Conservation (phyloP, 257 asterid species). For the Solanum sparsipilum region DNA sequence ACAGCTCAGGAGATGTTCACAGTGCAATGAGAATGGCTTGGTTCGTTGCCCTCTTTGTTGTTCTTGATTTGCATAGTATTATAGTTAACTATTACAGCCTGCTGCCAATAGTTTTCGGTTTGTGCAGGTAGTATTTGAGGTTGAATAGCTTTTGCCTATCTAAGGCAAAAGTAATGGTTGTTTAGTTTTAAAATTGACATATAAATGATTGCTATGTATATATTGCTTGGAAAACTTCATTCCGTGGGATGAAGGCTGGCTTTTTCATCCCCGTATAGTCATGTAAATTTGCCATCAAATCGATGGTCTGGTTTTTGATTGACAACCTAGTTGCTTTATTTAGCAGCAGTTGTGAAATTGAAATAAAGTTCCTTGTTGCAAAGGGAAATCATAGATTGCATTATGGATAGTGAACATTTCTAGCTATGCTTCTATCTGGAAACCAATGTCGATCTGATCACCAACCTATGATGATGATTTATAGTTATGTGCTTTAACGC, state of each 20-base stretch:
- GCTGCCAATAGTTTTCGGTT: not conserved
- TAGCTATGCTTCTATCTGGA: not conserved
- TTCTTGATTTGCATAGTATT: not conserved
- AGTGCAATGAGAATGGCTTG: constrained; percentile 16
- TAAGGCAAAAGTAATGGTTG: not conserved
- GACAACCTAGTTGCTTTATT: not conserved
- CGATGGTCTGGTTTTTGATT: not conserved
- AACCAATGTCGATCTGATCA: not conserved
- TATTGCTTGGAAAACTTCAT: not conserved
- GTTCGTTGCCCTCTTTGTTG: constrained; percentile 14
- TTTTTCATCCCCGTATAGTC: not conserved
- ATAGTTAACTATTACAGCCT: not conserved
- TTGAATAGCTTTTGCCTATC: not conserved
- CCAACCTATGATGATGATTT: not conserved
- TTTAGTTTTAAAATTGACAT: not conserved
- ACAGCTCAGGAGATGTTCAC: constrained; percentile 20
- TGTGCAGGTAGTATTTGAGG: not conserved
- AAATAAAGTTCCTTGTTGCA: not conserved
- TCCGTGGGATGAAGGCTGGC: not conserved
- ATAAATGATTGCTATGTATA: not conserved
- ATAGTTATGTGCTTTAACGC: not conserved
- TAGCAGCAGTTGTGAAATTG: not conserved
- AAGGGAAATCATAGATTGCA: not conserved
- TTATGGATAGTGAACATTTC: not conserved
- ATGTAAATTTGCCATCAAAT: not conserved